Evolutionary conservation across 257 asterid genomes (phyloP), one percentile per base, ranked within the genome.

Genomic region (Marsdenia floribunda): DNA sequence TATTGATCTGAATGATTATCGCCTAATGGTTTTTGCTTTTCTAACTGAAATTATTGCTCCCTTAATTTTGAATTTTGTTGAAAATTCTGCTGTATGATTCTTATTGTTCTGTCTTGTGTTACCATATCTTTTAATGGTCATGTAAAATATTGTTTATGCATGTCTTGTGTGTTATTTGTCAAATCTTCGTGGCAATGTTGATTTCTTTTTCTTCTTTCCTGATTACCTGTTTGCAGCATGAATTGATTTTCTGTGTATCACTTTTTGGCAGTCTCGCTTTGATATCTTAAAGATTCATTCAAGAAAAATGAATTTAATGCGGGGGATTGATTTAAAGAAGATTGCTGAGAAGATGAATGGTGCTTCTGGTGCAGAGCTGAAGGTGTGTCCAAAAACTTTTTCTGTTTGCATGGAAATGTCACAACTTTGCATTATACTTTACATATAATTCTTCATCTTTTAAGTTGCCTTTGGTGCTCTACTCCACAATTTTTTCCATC

Each of bases 331-430:
- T 79, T 82, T 92, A 72, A 92, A 89, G 86, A 92, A 91, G 82
- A 91, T 91, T 72, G 92, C 97, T 35, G 97, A 82, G 86, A 93
- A 93, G 81, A 91, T 91, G 97, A 88, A 87, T 76, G 98, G 96
- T 54, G 98, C 98, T 72, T 93, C 97, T 42, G 97, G 97, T 80
- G 98, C 97, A 60, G 98, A 90, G 81, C 91, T 93, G 5, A 89
- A 92, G 96, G 97, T 90, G 81, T 29, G 80, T 65, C 49, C 3
- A 22, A 18, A n/a, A 0, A 3, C 14, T 19, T 26, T 29, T 15
- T 3, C 2, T 6, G 26, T 21, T 21, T 50, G 54, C 5, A 52
- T 7, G 19, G 61, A 21, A 19, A 55, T 21, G 12, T 4, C 26
- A 54, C 7, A 21, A 19, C n/a, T 19, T 19, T 19, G 60, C 11